Base-by-base conservation (phyloP, 2,329 filamentous ascomycete species). In the Aspergillus fructus region DNA sequence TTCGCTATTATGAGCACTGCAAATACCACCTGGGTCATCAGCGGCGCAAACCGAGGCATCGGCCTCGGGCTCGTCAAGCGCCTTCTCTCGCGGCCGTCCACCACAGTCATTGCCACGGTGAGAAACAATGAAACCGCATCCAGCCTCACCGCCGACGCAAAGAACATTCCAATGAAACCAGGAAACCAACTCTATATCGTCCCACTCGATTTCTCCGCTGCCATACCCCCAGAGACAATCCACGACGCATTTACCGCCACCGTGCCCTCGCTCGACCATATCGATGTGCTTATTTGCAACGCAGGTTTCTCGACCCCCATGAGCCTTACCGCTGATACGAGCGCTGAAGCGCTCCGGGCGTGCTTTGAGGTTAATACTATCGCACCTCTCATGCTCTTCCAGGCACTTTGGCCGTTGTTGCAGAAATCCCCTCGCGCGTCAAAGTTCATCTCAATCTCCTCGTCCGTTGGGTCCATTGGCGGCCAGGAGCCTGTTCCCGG, bases 291-390 rank as follows among this genome's bases (percentile, higher is more conserved):
- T 23, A 60, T 62, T 50, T 64, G 60, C 41, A 68, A 67, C 39
- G 71, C 69, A 12, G 70, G 59, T 53, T 68, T 83, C 56, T 80
- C 82, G 4, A 79, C 80, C n/a, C 84, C 85, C 82, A 86, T 87
- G 63, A 78, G 81, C 4, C 83, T 83, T 17, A 79, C 82, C 21
- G 82, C 83, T 24, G 19, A 42, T 6, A 66, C 60, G 3, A 42
- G 62, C 2, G 59, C 62, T 5, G 56, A 62, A 13, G 62, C 61
- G 7, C 58, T 69, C 7, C 62, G 55, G 5, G 19, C 43, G 5
- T 57, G 51, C 21, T 64, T 69, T 37, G 58, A 64, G 40, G 54
- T 63, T 24, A 70, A 70, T 57, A 71, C 76, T 0, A 70, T 79
- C 21, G 74, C 70, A 1, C 75, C 76, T 0, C 60, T 70, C 3